Conservation (phyloP, 2,329 filamentous ascomycete genomes). For the Trichophyton equinum region DNA sequence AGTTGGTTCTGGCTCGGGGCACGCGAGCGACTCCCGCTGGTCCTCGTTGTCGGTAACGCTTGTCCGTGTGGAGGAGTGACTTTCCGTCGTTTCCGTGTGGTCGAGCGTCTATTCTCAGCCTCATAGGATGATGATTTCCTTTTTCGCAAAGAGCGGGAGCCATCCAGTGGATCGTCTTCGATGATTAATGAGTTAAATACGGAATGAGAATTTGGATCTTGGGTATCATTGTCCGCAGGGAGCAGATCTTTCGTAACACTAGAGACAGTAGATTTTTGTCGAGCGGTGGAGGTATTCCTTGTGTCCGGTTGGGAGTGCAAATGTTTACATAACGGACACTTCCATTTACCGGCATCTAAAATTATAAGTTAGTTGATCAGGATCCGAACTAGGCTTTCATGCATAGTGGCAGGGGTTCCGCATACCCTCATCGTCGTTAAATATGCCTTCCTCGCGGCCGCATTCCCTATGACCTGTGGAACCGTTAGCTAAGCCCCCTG, state of each 20-base stretch:
- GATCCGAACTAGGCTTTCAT: not conserved
- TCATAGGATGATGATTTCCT: slow-evolving; percentile 65
- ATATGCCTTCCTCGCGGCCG: slow-evolving; percentile 57
- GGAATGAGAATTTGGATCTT: slow-evolving; percentile 60
- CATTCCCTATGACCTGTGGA: slow-evolving; percentile 78
- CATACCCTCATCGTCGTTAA: slow-evolving; percentile 53
- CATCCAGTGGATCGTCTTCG: slow-evolving; percentile 61
- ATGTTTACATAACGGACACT: slow-evolving; percentile 46
- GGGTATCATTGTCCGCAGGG: slow-evolving; percentile 52
- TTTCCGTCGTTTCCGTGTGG: slow-evolving; percentile 39
- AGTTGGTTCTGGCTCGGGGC: slow-evolving; percentile 5
- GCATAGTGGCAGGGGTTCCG: slow-evolving; percentile 9
- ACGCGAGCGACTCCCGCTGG: slow-evolving; percentile 9
- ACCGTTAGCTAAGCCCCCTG: slow-evolving; percentile 31
- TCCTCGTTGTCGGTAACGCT: not conserved
- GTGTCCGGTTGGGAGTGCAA: slow-evolving; percentile 25
- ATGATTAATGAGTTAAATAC: slow-evolving; percentile 62
- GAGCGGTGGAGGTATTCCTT: slow-evolving; percentile 15
- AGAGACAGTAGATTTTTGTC: slow-evolving; percentile 48
- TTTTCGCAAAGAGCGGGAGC: slow-evolving; percentile 66
- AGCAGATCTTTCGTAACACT: slow-evolving; percentile 60
- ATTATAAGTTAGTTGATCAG: slow-evolving; percentile 16
- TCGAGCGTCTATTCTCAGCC: slow-evolving; percentile 35
- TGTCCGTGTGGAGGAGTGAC: slow-evolving; percentile 15
- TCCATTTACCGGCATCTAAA: slow-evolving; percentile 47